Base-by-base conservation (phyloP, 73 alveolate genomes). In the Halteria grandinella region DNA sequence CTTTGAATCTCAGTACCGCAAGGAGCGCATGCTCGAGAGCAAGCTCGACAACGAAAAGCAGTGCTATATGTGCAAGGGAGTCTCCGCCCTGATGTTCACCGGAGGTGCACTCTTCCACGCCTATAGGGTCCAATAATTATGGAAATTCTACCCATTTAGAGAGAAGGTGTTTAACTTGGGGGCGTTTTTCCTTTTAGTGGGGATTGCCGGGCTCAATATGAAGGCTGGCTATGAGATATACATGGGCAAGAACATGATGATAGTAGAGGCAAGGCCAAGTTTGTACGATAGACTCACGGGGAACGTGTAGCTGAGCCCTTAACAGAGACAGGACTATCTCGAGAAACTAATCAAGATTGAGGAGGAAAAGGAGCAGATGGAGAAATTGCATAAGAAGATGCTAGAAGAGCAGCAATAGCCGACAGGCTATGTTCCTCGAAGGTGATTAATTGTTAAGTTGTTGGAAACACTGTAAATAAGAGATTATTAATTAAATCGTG, bases 131-230 rank as follows among this genome's bases (percentile, higher is more conserved):
- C 29, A 28, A 4, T 6, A 63, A 4, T 4, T 66, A 44, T 66
- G 80, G 80, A 23, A 14, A 17, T 66, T 66, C 29, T 66, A 44
- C 52, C 80, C 80, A 36, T 5, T 44, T 6, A 66, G 29, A 66
- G 80, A 66, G 52, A 66, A 45, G 29, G 15, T 66, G 2, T 66
- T 66, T 32, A 66, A 66, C 47, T 20, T 66, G 2, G 7, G 15
- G 1, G 80, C 80, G 4, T 17, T 66, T 6, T 50, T 63, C n/a
- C 1, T 66, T 25, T 17, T 66, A 15, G 12, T n/a, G 10, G 63
- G 51, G 27, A 43, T 66, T 3, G 24, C 80, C 3, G 15, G 20
- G 14, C 39, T 66, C 1, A 66, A 27, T 66, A 45, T n/a, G 39
- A 66, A 66, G 1, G 80, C 80, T 5, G 80, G 50, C 4, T 41